These are phyloP conservation scores for Mucor ambiguus DNA, from an alignment of 371 early-diverging fungal genomes.

Conservation along the genomic window DNA sequence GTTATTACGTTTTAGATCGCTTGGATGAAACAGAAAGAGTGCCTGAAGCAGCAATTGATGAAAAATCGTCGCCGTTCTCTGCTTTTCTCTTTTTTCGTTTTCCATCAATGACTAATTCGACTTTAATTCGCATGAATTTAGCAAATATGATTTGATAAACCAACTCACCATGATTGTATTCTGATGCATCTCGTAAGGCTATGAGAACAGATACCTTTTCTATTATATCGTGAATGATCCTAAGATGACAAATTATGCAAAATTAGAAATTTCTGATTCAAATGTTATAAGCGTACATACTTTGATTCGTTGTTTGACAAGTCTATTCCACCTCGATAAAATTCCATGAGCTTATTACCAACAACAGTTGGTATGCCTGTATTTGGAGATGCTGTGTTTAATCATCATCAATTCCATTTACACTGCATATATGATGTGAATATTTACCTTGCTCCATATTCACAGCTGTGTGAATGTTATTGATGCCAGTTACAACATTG, in stretches of 20 bases:
- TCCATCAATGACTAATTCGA: constrained; percentile 42
- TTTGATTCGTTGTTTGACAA: constrained; percentile 44
- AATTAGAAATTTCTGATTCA: not conserved
- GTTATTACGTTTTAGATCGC: constrained; percentile 50
- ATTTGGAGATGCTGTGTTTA: not conserved
- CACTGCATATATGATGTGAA: constrained; percentile 3
- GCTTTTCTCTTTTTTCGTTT: constrained; percentile 69
- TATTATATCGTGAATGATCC: constrained; percentile 57
- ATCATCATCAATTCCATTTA: not conserved
- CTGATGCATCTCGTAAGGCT: constrained; percentile 56
- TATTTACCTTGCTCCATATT: constrained; percentile 50
- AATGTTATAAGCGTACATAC: constrained; percentile 21
- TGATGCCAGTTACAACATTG: constrained; percentile 40
- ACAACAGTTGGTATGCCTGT: constrained; percentile 37
- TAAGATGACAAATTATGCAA: constrained; percentile 13
- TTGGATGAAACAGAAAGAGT: constrained; percentile 26
- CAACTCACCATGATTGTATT: constrained; percentile 38
- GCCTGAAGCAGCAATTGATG: constrained; percentile 1
- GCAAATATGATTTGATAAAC: not conserved
- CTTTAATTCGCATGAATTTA: not conserved
- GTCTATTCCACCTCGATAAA: constrained; percentile 43
- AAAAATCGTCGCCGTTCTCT: constrained; percentile 53
- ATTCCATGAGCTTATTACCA: constrained; percentile 34
- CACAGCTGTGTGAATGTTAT: constrained; percentile 40
- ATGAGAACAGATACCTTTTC: constrained; percentile 59